Base-by-base conservation (phyloP, 2,329 filamentous ascomycete species). In the Phyllosticta citribraziliensis region DNA sequence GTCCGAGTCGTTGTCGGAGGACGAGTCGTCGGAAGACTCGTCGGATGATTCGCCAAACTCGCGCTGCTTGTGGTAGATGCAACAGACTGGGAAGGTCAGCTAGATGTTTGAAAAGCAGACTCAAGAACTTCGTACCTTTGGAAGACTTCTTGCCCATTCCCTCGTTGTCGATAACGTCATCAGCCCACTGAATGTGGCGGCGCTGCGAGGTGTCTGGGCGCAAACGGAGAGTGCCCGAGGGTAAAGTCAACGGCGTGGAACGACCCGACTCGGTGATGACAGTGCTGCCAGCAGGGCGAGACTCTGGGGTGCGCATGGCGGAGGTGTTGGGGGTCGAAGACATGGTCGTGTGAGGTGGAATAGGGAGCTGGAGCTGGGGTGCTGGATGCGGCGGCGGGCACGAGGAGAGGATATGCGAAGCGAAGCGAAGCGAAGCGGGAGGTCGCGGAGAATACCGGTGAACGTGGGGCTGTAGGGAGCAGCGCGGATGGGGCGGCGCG, bases 151-250 rank as follows among this genome's bases (percentile, higher is more conserved):
- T 89, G 8, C 91, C 91, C 73, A 97, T 82, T 3, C 91, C 91
- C 75, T 99, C 94, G 70, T 99, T 99, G 75, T 99, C 92, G 2
- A 99, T 81, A 6, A 97, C 92, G 69, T 90, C 88, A 70, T 94
- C 89, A 6, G 91, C 91, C 94, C 94, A 99, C 73, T 89, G 87
- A 61, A 99, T 94, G 56, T 84, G 85, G 58, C 87, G 81, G 19
- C 78, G 73, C 58, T 77, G 70, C 17, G 70, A 66, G 0, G 74
- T 70, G 60, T 73, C 71, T 55, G 74, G 76, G 58, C 78, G 75
- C 9, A 80, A 70, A 52, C 72, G 71, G 17, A 75, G 68, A 10
- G 72, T 72, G 17, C 70, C 72, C 20, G 72, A 70, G 17, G 71
- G 68, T n/a, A 71, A 54, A 30, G 66, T 33, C 67, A 70, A 17